A percentile compares a stretch with the other conserved stretches of the same genome.
phyloP scores from a whole-genome alignment of 768 basidiomycete genomes.

The Lyophyllum semitale region DNA sequence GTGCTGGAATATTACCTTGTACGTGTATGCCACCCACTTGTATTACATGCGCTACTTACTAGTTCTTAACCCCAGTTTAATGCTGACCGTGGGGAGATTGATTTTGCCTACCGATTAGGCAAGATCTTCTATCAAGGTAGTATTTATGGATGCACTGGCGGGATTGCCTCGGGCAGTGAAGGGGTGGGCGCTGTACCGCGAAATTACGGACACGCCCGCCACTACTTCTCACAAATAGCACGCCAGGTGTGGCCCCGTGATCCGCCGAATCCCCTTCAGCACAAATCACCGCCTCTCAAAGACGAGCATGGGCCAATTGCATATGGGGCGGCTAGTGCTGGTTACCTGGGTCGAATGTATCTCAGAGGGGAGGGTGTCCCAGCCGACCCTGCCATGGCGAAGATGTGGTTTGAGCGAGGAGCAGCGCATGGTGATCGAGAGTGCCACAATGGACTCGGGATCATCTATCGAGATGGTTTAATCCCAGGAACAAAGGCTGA shows the following conservation, averaged over 20 bases:
- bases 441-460: slow-evolving; percentile 86
- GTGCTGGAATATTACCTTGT: slow-evolving; percentile 91
- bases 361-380: slow-evolving; percentile 91
- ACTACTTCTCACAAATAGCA: slow-evolving; percentile 86
- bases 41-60: neutral
- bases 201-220: slow-evolving; percentile 72
- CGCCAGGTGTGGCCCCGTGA: slow-evolving; percentile 89
- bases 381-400: slow-evolving; percentile 71
- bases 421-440: slow-evolving; percentile 81
- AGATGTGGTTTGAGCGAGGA: slow-evolving; percentile 94
- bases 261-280: slow-evolving; percentile 53
- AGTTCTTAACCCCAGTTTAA: slow-evolving; percentile 66
- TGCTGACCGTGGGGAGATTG: slow-evolving; percentile 86
- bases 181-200: slow-evolving; percentile 88
- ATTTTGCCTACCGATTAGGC: slow-evolving; percentile 91
- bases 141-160: slow-evolving; percentile 78
- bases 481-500: slow-evolving; percentile 67
- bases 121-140: slow-evolving; percentile 96
- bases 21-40: slow-evolving; percentile 17
- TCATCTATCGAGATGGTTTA: slow-evolving; percentile 90
- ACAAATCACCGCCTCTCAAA: slow-evolving; percentile 42
- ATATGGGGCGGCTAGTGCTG: slow-evolving; percentile 80
- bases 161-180: slow-evolving; percentile 85
- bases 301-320: slow-evolving; percentile 53
- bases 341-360: slow-evolving; percentile 92